Evolutionary conservation across 2,329 filamentous ascomycete genomes (phyloP).

Genomic region (Alternaria sp.): DNA sequence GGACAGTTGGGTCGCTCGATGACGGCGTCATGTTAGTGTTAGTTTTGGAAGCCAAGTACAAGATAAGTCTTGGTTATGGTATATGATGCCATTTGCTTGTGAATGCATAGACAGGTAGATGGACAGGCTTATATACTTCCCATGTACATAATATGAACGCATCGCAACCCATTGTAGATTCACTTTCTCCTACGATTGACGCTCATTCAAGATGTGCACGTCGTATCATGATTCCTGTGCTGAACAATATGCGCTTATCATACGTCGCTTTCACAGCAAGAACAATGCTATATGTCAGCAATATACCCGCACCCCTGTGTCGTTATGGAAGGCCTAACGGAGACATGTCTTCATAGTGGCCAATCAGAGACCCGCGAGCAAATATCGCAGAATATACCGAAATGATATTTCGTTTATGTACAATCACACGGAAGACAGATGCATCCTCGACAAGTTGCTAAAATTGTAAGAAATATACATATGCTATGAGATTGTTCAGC

Average conservation of each 20-base stretch:
- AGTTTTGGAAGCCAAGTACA: neutral
- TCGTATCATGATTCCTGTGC: neutral
- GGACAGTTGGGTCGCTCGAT: neutral
- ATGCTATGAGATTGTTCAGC: neutral
- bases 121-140: neutral
- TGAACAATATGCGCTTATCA: neutral
- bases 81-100: neutral
- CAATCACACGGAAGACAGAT: too few species aligned
- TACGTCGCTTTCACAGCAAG: slow-evolving; percentile 1
- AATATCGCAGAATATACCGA: neutral
- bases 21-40: neutral
- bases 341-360: neutral
- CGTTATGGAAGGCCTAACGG: neutral
- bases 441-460: too few species aligned
- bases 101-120: neutral
- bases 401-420: too few species aligned
- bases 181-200: neutral
- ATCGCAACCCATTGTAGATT: neutral
- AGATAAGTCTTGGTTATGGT: accelerated
- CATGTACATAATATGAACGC: neutral
- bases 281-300: neutral
- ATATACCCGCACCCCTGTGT: neutral
- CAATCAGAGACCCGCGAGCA: neutral
- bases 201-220: neutral
- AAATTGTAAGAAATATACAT: neutral